Conservation (phyloP, 1,139 yeast genomes). For the Blastobotrys illinoisensis region DNA sequence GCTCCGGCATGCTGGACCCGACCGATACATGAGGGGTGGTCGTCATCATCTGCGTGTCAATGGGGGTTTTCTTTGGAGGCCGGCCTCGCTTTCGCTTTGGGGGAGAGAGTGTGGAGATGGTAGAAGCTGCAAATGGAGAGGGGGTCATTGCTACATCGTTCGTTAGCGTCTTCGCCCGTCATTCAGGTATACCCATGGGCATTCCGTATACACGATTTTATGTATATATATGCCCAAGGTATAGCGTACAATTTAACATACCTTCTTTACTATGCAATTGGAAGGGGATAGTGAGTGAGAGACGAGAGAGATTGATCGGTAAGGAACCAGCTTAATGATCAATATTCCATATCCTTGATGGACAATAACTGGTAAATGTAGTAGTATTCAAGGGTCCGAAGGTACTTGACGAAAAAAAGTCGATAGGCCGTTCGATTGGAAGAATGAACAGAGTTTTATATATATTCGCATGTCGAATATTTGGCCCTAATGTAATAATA, state of each 20-base stretch:
- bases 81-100: slow-evolving; percentile 20
- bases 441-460: not conserved
- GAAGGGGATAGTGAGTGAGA: slow-evolving; percentile 1
- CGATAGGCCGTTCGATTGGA: not conserved
- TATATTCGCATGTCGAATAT: not conserved
- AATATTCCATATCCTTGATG: not conserved
- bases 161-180: too few species aligned
- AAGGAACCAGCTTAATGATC: not conserved
- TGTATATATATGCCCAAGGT: too few species aligned
- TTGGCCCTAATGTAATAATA: not conserved
- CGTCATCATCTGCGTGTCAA: slow-evolving; percentile 24
- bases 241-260: not conserved
- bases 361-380: not conserved
- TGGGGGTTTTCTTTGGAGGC: slow-evolving; percentile 24
- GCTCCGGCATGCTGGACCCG: slow-evolving; percentile 8
- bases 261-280: not conserved
- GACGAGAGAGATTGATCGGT: not conserved
- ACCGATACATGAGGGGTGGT: slow-evolving; percentile 20
- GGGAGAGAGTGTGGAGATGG: not conserved
- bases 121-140: not conserved
- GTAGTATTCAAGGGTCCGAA: not conserved
- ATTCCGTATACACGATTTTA: too few species aligned
- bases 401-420: not conserved
- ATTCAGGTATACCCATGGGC: not conserved
- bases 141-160: not conserved